Evolutionary conservation across 139 green algal species (phyloP), one percentile per base, ranked within the genome.

Genomic region (Ettlia oleoabundans): DNA sequence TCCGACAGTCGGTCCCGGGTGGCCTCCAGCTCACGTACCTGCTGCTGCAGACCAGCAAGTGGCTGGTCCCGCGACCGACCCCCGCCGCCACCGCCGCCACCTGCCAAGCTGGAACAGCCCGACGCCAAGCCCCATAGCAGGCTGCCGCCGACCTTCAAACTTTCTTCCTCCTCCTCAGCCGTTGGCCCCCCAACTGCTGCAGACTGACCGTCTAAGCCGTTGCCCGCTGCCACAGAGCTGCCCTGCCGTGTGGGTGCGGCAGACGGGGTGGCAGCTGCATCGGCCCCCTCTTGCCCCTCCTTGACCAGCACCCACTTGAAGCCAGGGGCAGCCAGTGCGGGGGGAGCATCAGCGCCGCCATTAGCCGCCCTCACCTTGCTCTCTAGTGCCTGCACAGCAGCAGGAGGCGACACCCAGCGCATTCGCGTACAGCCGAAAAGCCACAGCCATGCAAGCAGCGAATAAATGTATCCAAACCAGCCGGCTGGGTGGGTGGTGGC

Each of bases 1-100:
- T 96, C 92, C 3, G 93, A 90, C 47, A 98, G 84, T 55, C 86
- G 86, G 81, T 97, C 91, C 6, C 95, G 63, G 0, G 94, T 97
- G 5, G 78, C 78, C 88, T 98, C 92, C 61, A 98, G 84, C 65
- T 93, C 88, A 15, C 65, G 53, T 28, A 97, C 38, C 61, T 88
- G 82, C 55, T 72, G 85, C 83, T 94, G 88, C 51, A 95, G 65
- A 19, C 85, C 80, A 21, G 73, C 82, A 30, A 92, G 26, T 86
- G 94, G 91, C 8, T 86, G 87, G 24, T 86, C 82, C 65, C 83
- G 85, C 24, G 26, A 18, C 30, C 32, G 63, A 42, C 52, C 65
- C 62, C 76, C 64, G 41, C 6, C 15, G 68, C 41, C 40, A 53
- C 40, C 55, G 62, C 53, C 55, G 43, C 58, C 61, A n/a, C n/a